These are phyloP conservation scores for Lumnitzera racemosa DNA, from an alignment of 345 rosid species.

Conservation along the genomic window DNA sequence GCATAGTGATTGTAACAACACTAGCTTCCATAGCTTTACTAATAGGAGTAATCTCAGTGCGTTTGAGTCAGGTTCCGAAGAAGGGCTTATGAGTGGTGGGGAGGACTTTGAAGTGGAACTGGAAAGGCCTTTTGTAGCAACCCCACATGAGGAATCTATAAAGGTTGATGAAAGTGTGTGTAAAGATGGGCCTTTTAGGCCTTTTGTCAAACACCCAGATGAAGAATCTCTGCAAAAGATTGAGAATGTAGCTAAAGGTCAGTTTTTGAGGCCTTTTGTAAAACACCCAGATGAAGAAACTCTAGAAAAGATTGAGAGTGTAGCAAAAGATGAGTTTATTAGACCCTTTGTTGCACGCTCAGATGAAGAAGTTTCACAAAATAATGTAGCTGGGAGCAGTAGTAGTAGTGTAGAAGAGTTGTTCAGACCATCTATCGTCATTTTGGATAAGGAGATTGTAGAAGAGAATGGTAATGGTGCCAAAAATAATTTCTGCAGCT, in stretches of 20 bases:
- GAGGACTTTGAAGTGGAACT: constrained; percentile 45
- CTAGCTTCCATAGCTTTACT: constrained; percentile 14
- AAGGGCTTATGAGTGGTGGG: not conserved
- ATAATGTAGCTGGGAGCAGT: too few species aligned
- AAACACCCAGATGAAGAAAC: constrained; percentile 8
- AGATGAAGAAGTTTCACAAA: too few species aligned
- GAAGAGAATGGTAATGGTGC: too few species aligned
- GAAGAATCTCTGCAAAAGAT: too few species aligned
- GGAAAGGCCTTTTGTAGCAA: constrained; percentile 26
- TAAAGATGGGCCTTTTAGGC: constrained; percentile 17
- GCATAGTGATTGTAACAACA: constrained; percentile 10
- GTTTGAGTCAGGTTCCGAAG: constrained; percentile 13
- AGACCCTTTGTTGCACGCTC: too few species aligned
- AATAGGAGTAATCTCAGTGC: constrained; percentile 17
- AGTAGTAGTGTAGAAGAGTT: too few species aligned
- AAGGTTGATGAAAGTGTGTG: constrained; percentile 21
- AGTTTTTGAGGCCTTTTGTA: too few species aligned
- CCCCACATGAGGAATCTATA: constrained; percentile 27
- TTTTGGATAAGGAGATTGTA: too few species aligned
- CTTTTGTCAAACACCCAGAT: constrained; percentile 1
- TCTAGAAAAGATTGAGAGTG: not conserved
- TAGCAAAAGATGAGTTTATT: not conserved
- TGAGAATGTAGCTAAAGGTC: too few species aligned
- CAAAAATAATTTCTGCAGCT: too few species aligned
- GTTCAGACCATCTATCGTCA: too few species aligned